Evolutionary conservation across 192 early-diverging fungal genomes (phyloP).

Genomic region (Backusella psychrophila): DNA sequence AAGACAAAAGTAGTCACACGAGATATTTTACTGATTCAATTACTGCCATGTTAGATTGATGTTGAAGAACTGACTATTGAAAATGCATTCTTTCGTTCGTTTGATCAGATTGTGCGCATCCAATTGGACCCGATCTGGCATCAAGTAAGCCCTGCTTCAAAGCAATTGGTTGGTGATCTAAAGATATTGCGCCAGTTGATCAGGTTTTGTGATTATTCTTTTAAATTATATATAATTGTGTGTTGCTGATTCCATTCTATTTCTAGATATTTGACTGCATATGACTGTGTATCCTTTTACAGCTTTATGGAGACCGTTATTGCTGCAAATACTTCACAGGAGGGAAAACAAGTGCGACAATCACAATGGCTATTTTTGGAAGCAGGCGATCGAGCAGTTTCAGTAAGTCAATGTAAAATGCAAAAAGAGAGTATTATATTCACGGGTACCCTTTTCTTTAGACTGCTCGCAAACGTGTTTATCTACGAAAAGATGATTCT

Average conservation of each 20-base stretch:
- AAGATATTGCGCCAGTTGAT: slow-evolving; percentile 68
- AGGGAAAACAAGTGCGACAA: slow-evolving; percentile 34
- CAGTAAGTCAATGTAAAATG: slow-evolving; percentile 30
- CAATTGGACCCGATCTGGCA: slow-evolving; percentile 92
- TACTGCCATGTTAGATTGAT: slow-evolving; percentile 54
- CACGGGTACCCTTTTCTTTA: neutral
- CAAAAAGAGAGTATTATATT: neutral
- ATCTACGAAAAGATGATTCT: slow-evolving; percentile 36
- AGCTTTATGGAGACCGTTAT: slow-evolving; percentile 84
- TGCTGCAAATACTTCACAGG: slow-evolving; percentile 48
- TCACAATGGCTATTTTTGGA: slow-evolving; percentile 87
- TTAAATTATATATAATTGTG: too few relatives aligned
- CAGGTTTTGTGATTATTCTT: slow-evolving; percentile 26
- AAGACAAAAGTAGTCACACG: neutral
- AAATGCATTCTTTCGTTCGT: slow-evolving; percentile 81
- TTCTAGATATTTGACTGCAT: slow-evolving; percentile 69
- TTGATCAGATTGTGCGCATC: slow-evolving; percentile 72
- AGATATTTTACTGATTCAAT: neutral
- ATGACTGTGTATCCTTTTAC: slow-evolving; percentile 89
- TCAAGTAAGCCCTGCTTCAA: slow-evolving; percentile 65
- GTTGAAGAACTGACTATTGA: slow-evolving; percentile 82
- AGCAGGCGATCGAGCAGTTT: slow-evolving; percentile 78
- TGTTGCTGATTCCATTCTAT: neutral
- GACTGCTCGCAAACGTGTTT: slow-evolving; percentile 46
- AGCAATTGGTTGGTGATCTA: slow-evolving; percentile 76